These are phyloP conservation scores for Leishmania major DNA, from an alignment of 208 protist genomes.

Conservation along the genomic window DNA sequence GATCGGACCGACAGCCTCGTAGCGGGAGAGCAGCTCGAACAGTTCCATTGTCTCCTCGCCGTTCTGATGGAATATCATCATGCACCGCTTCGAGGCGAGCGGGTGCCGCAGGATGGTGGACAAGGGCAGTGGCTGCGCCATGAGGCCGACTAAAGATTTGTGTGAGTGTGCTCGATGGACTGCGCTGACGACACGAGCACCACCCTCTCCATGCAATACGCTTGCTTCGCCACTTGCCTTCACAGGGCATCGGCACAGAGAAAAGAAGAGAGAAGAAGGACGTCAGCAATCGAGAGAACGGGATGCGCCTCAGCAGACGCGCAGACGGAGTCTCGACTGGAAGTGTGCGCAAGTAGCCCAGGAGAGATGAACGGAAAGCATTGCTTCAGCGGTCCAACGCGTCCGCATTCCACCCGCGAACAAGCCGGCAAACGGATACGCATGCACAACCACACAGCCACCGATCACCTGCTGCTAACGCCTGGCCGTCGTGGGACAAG, in stretches of 20 bases:
- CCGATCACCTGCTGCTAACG: too few species aligned
- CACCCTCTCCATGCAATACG: background rate
- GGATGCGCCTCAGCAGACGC: background rate
- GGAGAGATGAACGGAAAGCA: background rate
- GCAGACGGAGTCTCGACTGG: background rate
- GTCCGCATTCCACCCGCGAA: background rate
- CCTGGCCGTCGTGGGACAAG: background rate
- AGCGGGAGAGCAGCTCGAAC: constrained; percentile 81
- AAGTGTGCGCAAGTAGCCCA: background rate
- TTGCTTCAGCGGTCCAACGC: too few species aligned
- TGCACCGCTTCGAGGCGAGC: constrained; percentile 74
- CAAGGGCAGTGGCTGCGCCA: constrained; percentile 21
- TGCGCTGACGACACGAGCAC: background rate
- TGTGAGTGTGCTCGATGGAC: background rate
- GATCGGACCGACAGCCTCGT: constrained; percentile 69
- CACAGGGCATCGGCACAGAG: background rate
- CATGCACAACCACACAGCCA: background rate
- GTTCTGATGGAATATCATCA: constrained; percentile 57
- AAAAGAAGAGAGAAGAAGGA: background rate
- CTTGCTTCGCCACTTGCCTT: background rate
- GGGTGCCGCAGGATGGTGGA: constrained; percentile 69
- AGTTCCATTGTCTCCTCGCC: constrained; percentile 62
- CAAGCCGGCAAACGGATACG: too few species aligned
- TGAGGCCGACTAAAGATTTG: background rate
- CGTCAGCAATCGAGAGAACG: background rate